Conservation (phyloP, 129 eudicot genomes). For the Arctium minus region DNA sequence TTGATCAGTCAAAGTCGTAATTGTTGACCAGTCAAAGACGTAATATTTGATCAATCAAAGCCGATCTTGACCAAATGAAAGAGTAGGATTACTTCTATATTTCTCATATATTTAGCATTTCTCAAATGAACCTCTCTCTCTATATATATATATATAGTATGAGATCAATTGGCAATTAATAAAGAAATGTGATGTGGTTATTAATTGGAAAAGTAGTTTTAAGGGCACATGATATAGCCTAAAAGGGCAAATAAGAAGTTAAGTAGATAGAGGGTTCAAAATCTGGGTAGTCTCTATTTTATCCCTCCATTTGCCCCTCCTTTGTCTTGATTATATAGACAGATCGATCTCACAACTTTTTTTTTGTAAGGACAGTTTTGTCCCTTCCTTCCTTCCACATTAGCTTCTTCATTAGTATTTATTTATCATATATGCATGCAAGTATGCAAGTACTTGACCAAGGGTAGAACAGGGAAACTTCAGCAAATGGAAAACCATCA, state of each 20-base stretch:
- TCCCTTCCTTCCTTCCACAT: not conserved
- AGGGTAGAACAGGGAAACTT: conserved; percentile 1
- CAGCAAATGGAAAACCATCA: not conserved
- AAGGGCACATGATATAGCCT: not conserved
- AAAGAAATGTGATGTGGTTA: not conserved
- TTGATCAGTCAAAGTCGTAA: too few relatives aligned
- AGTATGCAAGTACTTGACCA: not conserved
- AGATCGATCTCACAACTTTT: not conserved
- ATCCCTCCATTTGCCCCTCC: not conserved
- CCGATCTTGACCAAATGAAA: too few relatives aligned
- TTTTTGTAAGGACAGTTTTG: not conserved
- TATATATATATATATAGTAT: not conserved
- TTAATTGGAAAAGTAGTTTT: not conserved
- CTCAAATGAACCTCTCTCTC: too few relatives aligned
- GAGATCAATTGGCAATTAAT: not conserved
- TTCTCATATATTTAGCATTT: too few relatives aligned
- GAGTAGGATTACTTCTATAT: too few relatives aligned
- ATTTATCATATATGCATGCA: not conserved
- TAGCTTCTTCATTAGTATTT: not conserved
- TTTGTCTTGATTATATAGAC: not conserved
- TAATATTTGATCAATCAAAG: too few relatives aligned
- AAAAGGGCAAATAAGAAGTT: not conserved
- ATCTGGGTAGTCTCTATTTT: not conserved
- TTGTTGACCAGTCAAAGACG: too few relatives aligned
- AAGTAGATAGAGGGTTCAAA: not conserved